Base-by-base conservation (phyloP, 306 rosid species). In the Urtica urens region DNA sequence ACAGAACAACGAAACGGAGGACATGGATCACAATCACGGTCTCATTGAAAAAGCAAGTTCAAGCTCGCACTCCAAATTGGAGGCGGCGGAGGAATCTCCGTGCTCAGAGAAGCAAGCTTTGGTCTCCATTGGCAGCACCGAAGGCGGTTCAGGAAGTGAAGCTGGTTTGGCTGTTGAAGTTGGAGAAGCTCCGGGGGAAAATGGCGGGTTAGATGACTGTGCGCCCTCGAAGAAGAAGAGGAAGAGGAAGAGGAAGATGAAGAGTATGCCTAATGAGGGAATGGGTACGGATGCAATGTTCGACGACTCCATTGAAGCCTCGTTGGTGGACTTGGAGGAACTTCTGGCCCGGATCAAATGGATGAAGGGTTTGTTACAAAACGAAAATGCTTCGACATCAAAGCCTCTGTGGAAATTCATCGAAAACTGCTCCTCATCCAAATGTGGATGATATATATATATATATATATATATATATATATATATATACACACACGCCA, bases 271-370 rank as follows among this genome's bases (percentile, higher is more conserved):
- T 8, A 53, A 67, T 46, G 58, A 18, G 45, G 38, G 49, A 48
- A 49, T 73, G 6, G 43, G 63, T 62, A 55, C 70, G 26, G 75
- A 78, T 66, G 64, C 80, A 38, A 61, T 19, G 70, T 57, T 47
- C 39, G 63, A 75, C 37, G 76, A 69, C 57, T 55, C 78, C 2
- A 34, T 68, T 45, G 97, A 78, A 46, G 79, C 68, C 45, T 69
- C 86, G 41, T 26, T 88, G 46, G 31, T 78, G 70, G 90, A 88
- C 46, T 62, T 88, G 75, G 97, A 84, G 76, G 93, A 81, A 43
- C 87, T 88, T 64, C 59, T 81, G 31, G 69, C 59, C 64, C 62
- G 65, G 51, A 46, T 84, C 25, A 88, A 84, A 64, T 79, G 90
- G 95, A 70, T 74, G 53, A 84, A 68, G 72, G 34, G 58, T 49